A percentile compares a stretch with the other conserved stretches of the same genome.
Conservation (phyloP, 78 protist species). For the Emiliania huxleyi region DNA sequence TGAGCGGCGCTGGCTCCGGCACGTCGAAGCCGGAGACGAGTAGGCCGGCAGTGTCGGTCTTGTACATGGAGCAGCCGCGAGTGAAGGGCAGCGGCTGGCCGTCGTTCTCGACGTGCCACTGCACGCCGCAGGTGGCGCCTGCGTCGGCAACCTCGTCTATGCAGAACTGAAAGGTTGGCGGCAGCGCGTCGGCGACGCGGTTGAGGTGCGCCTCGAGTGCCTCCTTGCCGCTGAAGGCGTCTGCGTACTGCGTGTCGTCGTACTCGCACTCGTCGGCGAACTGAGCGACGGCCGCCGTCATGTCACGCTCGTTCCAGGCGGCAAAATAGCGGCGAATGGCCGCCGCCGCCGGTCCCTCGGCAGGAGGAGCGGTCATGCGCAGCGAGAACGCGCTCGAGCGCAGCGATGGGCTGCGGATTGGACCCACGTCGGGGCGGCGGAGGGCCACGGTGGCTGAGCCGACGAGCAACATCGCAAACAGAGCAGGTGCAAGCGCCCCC, state of each 20-base stretch:
- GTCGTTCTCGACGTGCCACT: neutral
- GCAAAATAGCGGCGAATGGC: too few species aligned
- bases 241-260: neutral
- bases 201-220: neutral
- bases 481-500: too few species aligned
- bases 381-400: too few species aligned
- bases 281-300: neutral
- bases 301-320: neutral
- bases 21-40: neutral
- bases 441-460: too few species aligned
- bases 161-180: neutral
- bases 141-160: neutral
- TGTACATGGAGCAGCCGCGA: constrained; percentile 5
- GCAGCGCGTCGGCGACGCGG: neutral
- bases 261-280: neutral
- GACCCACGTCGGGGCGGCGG: too few species aligned
- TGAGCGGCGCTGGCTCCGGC: neutral
- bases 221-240: neutral
- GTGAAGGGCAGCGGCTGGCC: constrained; percentile 1
- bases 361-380: too few species aligned
- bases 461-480: too few species aligned
- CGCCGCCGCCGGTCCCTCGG: too few species aligned
- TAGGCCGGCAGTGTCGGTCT: neutral
- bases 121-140: neutral
- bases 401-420: too few species aligned